Evolutionary conservation across 257 asterid genomes (phyloP), one percentile per base, ranked within the genome.

Genomic region (Echites panduratus): DNA sequence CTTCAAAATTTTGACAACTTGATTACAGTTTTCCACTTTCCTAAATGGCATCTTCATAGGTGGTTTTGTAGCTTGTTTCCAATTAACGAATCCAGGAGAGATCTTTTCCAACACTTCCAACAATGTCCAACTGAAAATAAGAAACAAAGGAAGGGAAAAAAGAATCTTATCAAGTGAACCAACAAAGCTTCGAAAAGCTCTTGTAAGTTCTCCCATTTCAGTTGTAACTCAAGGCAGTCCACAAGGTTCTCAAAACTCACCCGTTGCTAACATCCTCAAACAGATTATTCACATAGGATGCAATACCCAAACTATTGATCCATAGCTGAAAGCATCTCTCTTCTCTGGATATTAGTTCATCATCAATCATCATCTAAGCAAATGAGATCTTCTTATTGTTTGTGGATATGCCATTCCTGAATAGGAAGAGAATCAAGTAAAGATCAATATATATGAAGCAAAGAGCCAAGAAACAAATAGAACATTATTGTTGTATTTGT

Each of bases 351-450:
- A 91, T 89, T 72, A 77, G 83, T 79, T 88, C 97, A 43, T 94
- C 98, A 72, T 93, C 97, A 5, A 97, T 86, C 96, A 93, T 93
- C 98, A 93, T 93, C 86, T 90, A 97, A 20, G 97, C 98, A 72
- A 79, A 94, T 53, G 93, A 87, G 58, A 87, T 64, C 85, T 87
- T 94, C 77, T 91, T 91, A 87, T 68, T 88, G 88, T 89, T 96
- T 6, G 91, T 84, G 35, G 98, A 91, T 84, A 94, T 87, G 62
- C 97, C 98, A 86, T 80, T 94, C 93, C 98, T 94, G 90, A 67
- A 71, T 41, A 74, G 48, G 43, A 76, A 75, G 72, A 38, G 40
- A 32, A 27, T 24, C 12, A 41, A 12, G 50, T 11, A n/a, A 9
- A 66, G 48, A 11, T 48, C 41, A 69, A 44, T 16, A 49, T 14